A percentile compares a stretch with the other conserved stretches of the same genome.
phyloP scores from a whole-genome alignment of 345 rosid species.

The Camelina sativa region DNA sequence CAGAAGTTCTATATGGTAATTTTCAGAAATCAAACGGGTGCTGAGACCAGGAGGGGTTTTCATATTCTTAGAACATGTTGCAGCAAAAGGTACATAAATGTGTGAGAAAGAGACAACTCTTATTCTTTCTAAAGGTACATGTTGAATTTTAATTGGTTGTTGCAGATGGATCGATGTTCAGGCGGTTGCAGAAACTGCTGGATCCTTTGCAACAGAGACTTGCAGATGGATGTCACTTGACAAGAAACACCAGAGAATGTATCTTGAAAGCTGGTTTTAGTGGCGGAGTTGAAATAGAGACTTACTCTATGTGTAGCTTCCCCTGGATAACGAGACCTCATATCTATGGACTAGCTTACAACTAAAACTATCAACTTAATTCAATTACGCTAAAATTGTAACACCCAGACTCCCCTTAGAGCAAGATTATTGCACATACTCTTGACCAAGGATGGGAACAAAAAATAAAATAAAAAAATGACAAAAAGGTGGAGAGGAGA shows the following conservation, averaged over 20 bases:
- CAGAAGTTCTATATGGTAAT: neutral
- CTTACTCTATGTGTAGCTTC: constrained; percentile 47
- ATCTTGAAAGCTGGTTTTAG: constrained; percentile 67
- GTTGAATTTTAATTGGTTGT: neutral
- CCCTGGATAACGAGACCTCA: constrained; percentile 59
- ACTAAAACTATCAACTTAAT: constrained; percentile 38
- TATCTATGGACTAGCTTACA: constrained; percentile 71
- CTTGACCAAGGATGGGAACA: too few species aligned
- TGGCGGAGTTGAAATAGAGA: constrained; percentile 53
- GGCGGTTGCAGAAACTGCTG: constrained; percentile 54
- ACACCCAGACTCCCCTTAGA: too few species aligned
- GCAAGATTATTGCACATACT: too few species aligned
- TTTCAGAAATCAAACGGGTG: constrained; percentile 77
- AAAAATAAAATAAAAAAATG: too few species aligned
- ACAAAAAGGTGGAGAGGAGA: too few species aligned
- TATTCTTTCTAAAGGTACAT: too few species aligned
- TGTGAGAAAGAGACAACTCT: neutral
- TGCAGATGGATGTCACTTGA: constrained; percentile 81
- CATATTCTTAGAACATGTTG: constrained; percentile 87
- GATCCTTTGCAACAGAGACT: constrained; percentile 73
- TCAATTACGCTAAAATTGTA: too few species aligned
- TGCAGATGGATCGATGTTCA: constrained; percentile 41
- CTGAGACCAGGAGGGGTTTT: constrained; percentile 76
- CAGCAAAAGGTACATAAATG: constrained; percentile 66
- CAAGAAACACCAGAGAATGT: constrained; percentile 65